Evolutionary conservation across 1,284 basidiomycete species (phyloP).

Genomic region (Moesziomyces antarcticus): DNA sequence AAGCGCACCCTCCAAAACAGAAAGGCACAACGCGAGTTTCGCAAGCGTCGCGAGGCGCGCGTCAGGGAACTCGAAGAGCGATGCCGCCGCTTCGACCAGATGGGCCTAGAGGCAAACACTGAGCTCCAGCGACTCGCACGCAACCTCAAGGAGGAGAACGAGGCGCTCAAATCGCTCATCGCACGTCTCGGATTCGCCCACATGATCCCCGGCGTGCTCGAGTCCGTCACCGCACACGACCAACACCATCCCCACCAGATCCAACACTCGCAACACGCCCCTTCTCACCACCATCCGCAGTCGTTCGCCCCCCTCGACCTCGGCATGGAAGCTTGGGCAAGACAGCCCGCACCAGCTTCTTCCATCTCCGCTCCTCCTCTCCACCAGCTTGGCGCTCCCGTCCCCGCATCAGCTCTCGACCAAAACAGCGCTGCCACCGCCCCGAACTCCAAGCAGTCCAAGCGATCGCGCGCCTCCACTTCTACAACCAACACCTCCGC

Average conservation of each 20-base stretch:
- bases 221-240: slow-evolving; percentile 35
- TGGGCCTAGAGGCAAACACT: slow-evolving; percentile 62
- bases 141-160: slow-evolving; percentile 62
- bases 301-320: slow-evolving; percentile 34
- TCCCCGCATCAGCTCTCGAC: neutral
- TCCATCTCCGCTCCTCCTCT: slow-evolving; percentile 13
- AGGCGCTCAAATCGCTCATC: slow-evolving; percentile 56
- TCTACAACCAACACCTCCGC: slow-evolving; percentile 1
- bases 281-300: slow-evolving; percentile 30
- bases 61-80: slow-evolving; percentile 61
- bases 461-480: slow-evolving; percentile 1
- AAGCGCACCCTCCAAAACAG: slow-evolving; percentile 63
- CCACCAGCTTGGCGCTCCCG: slow-evolving; percentile 8
- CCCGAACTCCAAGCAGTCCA: slow-evolving; percentile 17
- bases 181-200: slow-evolving; percentile 58
- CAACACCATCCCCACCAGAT: slow-evolving; percentile 26
- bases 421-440: slow-evolving; percentile 3
- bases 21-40: slow-evolving; percentile 62
- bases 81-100: slow-evolving; percentile 61
- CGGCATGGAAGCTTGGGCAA: slow-evolving; percentile 44
- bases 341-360: slow-evolving; percentile 9
- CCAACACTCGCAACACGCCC: slow-evolving; percentile 22
- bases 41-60: slow-evolving; percentile 61
- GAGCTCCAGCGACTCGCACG: slow-evolving; percentile 58
- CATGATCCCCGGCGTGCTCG: slow-evolving; percentile 50